Evolutionary conservation across 2,329 filamentous ascomycete species (phyloP).

Genomic region (Raffaelea deltoideospora): DNA sequence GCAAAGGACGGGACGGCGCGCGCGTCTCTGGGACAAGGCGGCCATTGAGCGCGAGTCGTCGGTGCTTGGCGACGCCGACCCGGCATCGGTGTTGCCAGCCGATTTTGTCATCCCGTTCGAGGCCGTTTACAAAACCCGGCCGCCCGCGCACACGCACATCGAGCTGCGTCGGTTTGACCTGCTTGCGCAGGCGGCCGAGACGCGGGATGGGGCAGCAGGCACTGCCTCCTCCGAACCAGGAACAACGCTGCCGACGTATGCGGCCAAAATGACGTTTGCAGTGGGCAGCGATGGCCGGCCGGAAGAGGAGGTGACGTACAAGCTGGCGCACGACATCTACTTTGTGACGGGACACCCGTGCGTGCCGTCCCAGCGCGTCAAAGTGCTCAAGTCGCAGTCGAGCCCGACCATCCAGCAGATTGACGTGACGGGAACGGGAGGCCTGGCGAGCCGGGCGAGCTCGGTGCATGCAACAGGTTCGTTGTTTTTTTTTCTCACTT

Average conservation of each 20-base stretch:
- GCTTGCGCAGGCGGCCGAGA: constrained; percentile 14
- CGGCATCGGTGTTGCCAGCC: constrained; percentile 37
- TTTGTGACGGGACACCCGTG: constrained; percentile 55
- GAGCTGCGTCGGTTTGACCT: constrained; percentile 36
- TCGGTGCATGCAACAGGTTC: constrained; percentile 32
- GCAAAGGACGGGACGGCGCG: constrained; percentile 12
- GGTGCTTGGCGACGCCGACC: constrained; percentile 42
- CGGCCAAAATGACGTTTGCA: constrained; percentile 25
- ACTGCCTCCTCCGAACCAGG: too few species aligned
- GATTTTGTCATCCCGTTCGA: constrained; percentile 50
- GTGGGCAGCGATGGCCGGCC: constrained; percentile 24
- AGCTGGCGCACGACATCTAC: constrained; percentile 41
- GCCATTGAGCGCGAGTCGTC: constrained; percentile 43
- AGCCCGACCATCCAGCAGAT: constrained; percentile 45
- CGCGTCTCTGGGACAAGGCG: constrained; percentile 46
- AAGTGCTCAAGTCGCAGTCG: constrained; percentile 41
- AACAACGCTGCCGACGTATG: constrained; percentile 14
- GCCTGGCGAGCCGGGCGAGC: constrained; percentile 26
- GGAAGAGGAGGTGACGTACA: constrained; percentile 24
- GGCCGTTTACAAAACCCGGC: constrained; percentile 31
- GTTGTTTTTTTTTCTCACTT: neutral
- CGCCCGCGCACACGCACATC: constrained; percentile 28
- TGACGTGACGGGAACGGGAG: constrained; percentile 30
- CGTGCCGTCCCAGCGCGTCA: constrained; percentile 38
- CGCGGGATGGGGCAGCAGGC: too few species aligned